Evolutionary conservation across 441 rosid species (phyloP).

Genomic region (Macaranga tanarius): DNA sequence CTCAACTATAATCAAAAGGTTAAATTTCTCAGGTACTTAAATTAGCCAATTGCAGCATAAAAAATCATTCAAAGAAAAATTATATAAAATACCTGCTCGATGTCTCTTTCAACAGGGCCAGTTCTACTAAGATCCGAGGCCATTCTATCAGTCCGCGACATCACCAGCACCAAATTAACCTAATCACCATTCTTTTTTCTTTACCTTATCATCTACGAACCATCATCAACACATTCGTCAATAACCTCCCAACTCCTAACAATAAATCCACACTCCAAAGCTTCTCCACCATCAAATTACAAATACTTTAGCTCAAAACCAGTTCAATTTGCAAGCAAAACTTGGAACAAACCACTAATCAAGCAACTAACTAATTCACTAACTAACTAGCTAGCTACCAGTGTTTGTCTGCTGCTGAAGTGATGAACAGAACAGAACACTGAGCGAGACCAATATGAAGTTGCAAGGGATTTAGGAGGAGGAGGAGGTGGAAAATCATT

Average conservation of each 20-base stretch:
- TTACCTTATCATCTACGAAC: conserved; percentile 29
- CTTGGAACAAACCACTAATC: not conserved
- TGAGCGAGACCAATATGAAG: not conserved
- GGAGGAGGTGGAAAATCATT: conserved; percentile 13
- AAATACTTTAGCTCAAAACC: not conserved
- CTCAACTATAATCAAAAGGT: not conserved
- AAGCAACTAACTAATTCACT: too few relatives aligned
- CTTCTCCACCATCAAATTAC: conserved; percentile 34
- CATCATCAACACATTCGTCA: conserved; percentile 22
- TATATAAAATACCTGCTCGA: conserved; percentile 68
- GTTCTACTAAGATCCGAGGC: conserved; percentile 81
- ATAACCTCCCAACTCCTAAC: conserved; percentile 35
- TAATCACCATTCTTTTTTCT: conserved; percentile 30
- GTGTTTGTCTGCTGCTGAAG: not conserved
- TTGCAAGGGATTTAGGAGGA: conserved; percentile 14
- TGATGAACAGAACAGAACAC: not conserved
- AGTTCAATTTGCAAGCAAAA: conserved; percentile 21
- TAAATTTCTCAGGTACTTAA: not conserved
- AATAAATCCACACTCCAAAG: not conserved
- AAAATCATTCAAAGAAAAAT: not conserved
- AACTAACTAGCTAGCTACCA: conserved; percentile 10
- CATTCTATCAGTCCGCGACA: conserved; percentile 72
- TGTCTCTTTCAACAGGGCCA: conserved; percentile 81
- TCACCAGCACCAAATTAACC: conserved; percentile 21
- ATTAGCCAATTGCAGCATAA: conserved; percentile 2